These are phyloP conservation scores for Amauroascus niger DNA, from an alignment of 2,329 filamentous ascomycete species.

Conservation along the genomic window DNA sequence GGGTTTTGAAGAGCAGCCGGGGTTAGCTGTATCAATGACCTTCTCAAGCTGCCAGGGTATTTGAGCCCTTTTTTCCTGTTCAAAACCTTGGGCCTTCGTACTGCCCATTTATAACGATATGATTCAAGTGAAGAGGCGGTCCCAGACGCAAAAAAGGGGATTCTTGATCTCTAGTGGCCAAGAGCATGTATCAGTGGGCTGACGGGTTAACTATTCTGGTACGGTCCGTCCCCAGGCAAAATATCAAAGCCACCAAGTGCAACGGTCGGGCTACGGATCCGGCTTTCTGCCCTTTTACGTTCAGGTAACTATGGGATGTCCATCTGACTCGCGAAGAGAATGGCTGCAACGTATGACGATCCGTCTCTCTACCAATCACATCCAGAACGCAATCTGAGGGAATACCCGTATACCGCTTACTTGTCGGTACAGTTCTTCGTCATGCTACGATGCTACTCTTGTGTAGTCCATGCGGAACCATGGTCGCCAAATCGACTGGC, in stretches of 20 bases:
- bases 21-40: too few relatives aligned
- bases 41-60: too few relatives aligned
- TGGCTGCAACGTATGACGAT: constrained; percentile 2
- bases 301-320: neutral
- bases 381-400: too few relatives aligned
- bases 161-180: neutral
- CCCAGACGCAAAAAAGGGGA: too few relatives aligned
- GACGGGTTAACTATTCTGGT: neutral
- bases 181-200: too few relatives aligned
- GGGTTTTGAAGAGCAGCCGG: too few relatives aligned
- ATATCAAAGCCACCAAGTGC: neutral
- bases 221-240: neutral
- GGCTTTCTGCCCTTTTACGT: too few relatives aligned
- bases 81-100: too few relatives aligned
- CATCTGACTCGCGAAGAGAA: neutral
- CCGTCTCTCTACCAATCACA: neutral
- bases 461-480: neutral
- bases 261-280: neutral
- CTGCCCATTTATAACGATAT: too few relatives aligned
- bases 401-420: neutral
- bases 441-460: neutral
- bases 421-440: neutral
- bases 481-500: neutral
- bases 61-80: too few relatives aligned
- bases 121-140: too few relatives aligned